Percentiles rank a stretch among this genome's conserved stretches.
phyloP scores from a whole-genome alignment of 805 yeast genomes.

The Cyberlindnera galapagoensis region DNA sequence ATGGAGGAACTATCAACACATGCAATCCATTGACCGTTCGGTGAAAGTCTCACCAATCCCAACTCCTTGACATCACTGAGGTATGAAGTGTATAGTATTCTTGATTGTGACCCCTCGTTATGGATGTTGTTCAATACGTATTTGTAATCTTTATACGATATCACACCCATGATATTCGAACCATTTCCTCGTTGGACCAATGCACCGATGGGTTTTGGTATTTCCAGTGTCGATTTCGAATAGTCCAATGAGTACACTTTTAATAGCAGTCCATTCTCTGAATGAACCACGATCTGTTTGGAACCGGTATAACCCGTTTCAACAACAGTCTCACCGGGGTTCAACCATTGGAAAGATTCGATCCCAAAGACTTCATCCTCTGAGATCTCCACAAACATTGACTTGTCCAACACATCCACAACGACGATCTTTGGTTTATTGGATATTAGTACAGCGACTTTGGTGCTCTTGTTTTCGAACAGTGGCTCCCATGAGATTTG shows the following conservation, averaged over 20 bases:
- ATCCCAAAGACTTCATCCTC: constrained; percentile 18
- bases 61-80: constrained; percentile 3
- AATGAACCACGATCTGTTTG: constrained; percentile 13
- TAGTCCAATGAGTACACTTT: constrained; percentile 14
- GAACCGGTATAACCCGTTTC: constrained; percentile 15
- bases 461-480: constrained; percentile 2
- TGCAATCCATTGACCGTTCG: constrained; percentile 10
- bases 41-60: constrained; percentile 5
- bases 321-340: neutral
- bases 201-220: constrained; percentile 10
- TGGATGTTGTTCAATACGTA: neutral
- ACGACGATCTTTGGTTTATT: constrained; percentile 6
- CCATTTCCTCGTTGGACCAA: constrained; percentile 4
- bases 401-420: constrained; percentile 10
- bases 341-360: constrained; percentile 14
- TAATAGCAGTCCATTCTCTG: constrained; percentile 7
- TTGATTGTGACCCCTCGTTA: constrained; percentile 6
- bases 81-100: constrained; percentile 3
- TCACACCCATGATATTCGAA: constrained; percentile 1
- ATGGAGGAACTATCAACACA: no score
- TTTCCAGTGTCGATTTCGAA: constrained; percentile 3
- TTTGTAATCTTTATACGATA: constrained; percentile 1
- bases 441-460: constrained; percentile 11
- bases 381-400: constrained; percentile 8
- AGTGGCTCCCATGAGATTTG: constrained; percentile 17